Evolutionary conservation across 108 stramenopile species (phyloP).

Genomic region (Pseudonitzschia multiseries): DNA sequence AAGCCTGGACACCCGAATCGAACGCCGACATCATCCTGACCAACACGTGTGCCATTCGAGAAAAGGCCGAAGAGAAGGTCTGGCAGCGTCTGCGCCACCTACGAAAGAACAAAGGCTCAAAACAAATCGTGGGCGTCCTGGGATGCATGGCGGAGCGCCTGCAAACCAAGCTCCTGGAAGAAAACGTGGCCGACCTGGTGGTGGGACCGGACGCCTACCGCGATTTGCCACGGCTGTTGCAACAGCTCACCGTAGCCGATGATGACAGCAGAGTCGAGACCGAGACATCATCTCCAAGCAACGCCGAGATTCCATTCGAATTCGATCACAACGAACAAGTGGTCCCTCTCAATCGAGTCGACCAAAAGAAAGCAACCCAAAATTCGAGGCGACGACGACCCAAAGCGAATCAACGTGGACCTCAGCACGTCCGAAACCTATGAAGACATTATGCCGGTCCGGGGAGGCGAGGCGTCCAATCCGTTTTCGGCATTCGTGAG

Average conservation of each 20-base stretch:
- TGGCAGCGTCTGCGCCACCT: conserved; percentile 85
- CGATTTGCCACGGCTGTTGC: conserved; percentile 89
- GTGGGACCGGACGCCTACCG: conserved; percentile 99
- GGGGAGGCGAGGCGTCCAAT: conserved; percentile 47
- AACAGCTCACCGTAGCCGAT: conserved; percentile 35
- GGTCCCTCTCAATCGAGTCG: no score
- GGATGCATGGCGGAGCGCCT: conserved; percentile 99
- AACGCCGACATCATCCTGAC: conserved; percentile 81
- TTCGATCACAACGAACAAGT: no score
- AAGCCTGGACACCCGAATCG: conserved; percentile 19
- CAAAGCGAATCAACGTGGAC: conserved; percentile 83
- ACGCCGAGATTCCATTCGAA: not conserved
- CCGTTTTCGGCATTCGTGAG: conserved; percentile 86
- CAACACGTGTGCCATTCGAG: conserved; percentile 99
- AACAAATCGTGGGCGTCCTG: conserved; percentile 91
- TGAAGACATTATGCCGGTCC: conserved; percentile 92
- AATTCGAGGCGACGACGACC: not conserved
- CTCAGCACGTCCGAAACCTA: conserved; percentile 96
- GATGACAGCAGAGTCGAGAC: not conserved
- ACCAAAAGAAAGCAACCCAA: conserved; percentile 13
- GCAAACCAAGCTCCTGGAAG: conserved; percentile 87
- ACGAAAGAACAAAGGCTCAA: conserved; percentile 25
- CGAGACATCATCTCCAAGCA: not conserved
- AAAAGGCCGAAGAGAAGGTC: conserved; percentile 96
- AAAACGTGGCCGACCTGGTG: conserved; percentile 89